A percentile compares a stretch with the other conserved stretches of the same genome.
Evolutionary conservation across 176 grass and related monocot species (phyloP).

Genomic region (Luzula sylvatica): DNA sequence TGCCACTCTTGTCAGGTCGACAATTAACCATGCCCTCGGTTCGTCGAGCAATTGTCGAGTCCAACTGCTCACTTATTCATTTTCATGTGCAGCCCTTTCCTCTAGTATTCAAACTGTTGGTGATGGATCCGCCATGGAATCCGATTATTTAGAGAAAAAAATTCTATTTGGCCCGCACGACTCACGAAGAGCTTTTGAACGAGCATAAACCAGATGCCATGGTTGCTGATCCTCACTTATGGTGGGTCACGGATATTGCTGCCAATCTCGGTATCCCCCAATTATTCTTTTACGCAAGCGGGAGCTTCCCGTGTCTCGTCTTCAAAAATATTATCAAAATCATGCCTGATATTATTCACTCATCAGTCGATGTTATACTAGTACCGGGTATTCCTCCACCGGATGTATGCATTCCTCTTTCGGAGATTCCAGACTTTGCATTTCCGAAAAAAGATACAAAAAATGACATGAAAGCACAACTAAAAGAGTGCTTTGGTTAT

Average conservation of each 20-base stretch:
- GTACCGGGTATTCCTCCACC: conserved; percentile 32
- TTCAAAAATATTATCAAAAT: conserved; percentile 33
- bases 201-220: no score
- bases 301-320: conserved; percentile 34
- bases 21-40: no score
- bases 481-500: conserved; percentile 33
- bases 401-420: conserved; percentile 36
- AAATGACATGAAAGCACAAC: conserved; percentile 29
- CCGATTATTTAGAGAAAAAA: conserved; percentile 27
- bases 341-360: conserved; percentile 18
- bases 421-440: conserved; percentile 54
- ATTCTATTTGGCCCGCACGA: conserved; percentile 9
- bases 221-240: conserved; percentile 35
- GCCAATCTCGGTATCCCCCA: conserved; percentile 32
- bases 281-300: conserved; percentile 39
- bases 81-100: conserved; percentile 32
- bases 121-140: no score
- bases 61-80: conserved; percentile 28
- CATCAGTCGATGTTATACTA: not conserved
- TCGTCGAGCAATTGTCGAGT: conserved; percentile 15
- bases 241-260: conserved; percentile 30
- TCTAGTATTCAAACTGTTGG: no score
- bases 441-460: conserved; percentile 14
- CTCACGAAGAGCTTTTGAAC: conserved; percentile 47
- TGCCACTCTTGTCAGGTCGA: conserved; percentile 10